Conservation (phyloP, 2,329 filamentous ascomycete species). For the Cylindrodendrum hubeiense region DNA sequence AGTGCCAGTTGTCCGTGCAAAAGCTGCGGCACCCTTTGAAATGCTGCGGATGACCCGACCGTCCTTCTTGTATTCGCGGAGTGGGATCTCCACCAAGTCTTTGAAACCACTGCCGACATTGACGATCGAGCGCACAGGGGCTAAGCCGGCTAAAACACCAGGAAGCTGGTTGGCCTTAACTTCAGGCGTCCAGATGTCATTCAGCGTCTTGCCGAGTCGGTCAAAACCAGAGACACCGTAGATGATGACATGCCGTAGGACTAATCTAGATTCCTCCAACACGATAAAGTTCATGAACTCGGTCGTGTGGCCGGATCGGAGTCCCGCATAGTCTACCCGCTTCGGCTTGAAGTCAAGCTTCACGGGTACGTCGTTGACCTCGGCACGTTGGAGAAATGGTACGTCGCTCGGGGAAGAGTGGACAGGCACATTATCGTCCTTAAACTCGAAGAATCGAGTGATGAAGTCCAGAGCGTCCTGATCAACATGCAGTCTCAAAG, state of each 20-base stretch:
- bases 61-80: conserved; percentile 94
- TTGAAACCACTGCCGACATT: conserved; percentile 90
- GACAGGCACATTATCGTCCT: conserved; percentile 75
- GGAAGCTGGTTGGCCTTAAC: conserved; percentile 91
- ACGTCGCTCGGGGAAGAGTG: conserved; percentile 75
- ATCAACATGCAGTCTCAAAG: conserved; percentile 92
- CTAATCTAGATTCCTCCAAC: conserved; percentile 88
- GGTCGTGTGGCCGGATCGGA: conserved; percentile 92
- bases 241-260: conserved; percentile 88
- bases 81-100: conserved; percentile 88
- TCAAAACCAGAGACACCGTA: conserved; percentile 95
- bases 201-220: conserved; percentile 87
- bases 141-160: conserved; percentile 87
- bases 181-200: conserved; percentile 97
- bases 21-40: conserved; percentile 88
- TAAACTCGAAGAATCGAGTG: conserved; percentile 97
- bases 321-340: conserved; percentile 92
- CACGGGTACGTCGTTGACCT: conserved; percentile 85
- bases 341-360: conserved; percentile 98
- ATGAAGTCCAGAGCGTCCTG: conserved; percentile 98
- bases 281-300: conserved; percentile 99
- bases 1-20: conserved; percentile 92
- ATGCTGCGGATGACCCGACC: conserved; percentile 92
- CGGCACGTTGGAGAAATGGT: conserved; percentile 90
- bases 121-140: conserved; percentile 89